These are phyloP conservation scores for Phytopythium litorale DNA, from an alignment of 352 stramenopile species.

Conservation along the genomic window DNA sequence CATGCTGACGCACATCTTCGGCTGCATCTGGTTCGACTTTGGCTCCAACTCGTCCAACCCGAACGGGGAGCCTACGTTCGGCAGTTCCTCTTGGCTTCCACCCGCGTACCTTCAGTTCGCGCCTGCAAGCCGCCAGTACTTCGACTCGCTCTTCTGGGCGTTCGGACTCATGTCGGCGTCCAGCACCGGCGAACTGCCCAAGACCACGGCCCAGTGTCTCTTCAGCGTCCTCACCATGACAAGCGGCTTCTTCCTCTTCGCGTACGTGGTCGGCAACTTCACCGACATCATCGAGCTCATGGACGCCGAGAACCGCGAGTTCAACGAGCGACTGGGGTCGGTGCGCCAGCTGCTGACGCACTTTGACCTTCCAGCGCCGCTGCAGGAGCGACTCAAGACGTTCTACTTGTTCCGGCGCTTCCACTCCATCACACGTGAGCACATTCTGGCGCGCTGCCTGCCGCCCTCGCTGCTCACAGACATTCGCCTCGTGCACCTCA, in stretches of 20 bases:
- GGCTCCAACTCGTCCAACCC: conserved; percentile 26
- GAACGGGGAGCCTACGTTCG: conserved; percentile 14
- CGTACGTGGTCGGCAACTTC: conserved; percentile 44
- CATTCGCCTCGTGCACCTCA: conserved; percentile 41
- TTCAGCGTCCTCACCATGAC: conserved; percentile 38
- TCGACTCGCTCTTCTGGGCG: conserved; percentile 32
- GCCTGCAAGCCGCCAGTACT: conserved; percentile 22
- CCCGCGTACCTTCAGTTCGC: conserved; percentile 15
- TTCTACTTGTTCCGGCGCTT: conserved; percentile 53
- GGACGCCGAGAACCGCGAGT: conserved; percentile 46
- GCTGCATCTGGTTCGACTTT: conserved; percentile 56
- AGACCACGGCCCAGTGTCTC: conserved; percentile 23
- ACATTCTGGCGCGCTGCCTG: conserved; percentile 35
- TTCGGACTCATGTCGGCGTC: conserved; percentile 42
- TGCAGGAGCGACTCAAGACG: conserved; percentile 35
- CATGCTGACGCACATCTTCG: conserved; percentile 43
- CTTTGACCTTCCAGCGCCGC: conserved; percentile 30
- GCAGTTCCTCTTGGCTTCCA: conserved; percentile 27
- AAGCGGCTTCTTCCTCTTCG: conserved; percentile 32
- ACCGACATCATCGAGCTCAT: conserved; percentile 38
- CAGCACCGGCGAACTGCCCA: conserved; percentile 25
- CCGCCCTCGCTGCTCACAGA: conserved; percentile 51
- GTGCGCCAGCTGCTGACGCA: conserved; percentile 37
- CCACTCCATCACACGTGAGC: conserved; percentile 53
- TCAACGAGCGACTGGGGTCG: conserved; percentile 40